A percentile compares a stretch with the other conserved stretches of the same genome.
Evolutionary conservation across 257 asterid species (phyloP).

Genomic region (Solanum lycopersicoides): DNA sequence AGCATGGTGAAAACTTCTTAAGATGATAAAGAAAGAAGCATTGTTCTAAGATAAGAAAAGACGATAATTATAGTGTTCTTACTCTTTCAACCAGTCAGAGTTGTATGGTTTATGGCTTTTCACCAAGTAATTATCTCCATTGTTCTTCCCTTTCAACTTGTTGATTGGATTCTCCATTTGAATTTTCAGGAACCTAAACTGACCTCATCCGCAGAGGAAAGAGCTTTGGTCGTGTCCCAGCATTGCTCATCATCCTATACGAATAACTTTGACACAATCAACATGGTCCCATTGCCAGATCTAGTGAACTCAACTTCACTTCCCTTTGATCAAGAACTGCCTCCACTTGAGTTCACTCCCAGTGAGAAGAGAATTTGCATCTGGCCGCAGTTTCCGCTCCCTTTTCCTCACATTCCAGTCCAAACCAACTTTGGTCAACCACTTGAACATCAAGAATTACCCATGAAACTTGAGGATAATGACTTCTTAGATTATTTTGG

Average conservation of each 20-base stretch:
- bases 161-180: not conserved
- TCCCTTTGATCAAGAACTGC: conserved; percentile 7
- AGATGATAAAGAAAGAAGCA: not conserved
- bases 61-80: not conserved
- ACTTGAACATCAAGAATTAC: conserved; percentile 28
- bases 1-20: not conserved
- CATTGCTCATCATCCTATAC: conserved; percentile 21
- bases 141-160: not conserved
- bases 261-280: not conserved
- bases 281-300: conserved; percentile 12
- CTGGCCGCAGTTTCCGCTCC: conserved; percentile 9
- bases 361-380: conserved; percentile 6
- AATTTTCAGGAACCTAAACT: conserved; percentile 25
- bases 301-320: conserved; percentile 9
- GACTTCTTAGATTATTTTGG: conserved; percentile 44
- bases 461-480: conserved; percentile 24
- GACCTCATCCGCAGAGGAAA: conserved; percentile 17
- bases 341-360: conserved; percentile 2
- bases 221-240: conserved; percentile 4
- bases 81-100: not conserved
- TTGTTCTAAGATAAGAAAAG: not conserved
- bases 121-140: not conserved
- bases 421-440: conserved; percentile 28
- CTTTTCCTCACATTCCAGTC: conserved; percentile 27
- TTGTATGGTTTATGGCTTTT: not conserved